Evolutionary conservation across 75 land plant genomes (phyloP), one percentile per base, ranked within the genome.

Genomic region (Pseudotsuga menziesii): DNA sequence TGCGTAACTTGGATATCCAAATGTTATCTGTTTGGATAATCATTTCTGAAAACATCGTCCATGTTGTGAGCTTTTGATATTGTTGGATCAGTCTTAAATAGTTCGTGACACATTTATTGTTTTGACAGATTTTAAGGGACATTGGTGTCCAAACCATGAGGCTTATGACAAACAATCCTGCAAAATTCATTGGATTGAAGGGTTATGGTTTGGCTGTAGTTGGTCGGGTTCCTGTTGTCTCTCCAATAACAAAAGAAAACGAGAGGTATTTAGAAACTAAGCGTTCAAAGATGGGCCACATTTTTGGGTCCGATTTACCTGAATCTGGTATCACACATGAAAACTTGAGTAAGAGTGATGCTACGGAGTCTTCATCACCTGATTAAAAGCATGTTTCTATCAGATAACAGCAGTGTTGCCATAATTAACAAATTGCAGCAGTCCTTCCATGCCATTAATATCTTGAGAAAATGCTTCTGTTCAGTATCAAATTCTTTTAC

Each of bases 91-190:
- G 11, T 69, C 52, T 44, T 69, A 39, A 41, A 48, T 12, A 48
- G 54, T 48, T 48, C 9, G 54, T 39, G n/a, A 69, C 41, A 69
- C n/a, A 36, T 64, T 22, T 39, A 44, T 69, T 36, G 54, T 54
- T 66, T 26, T 41, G 19, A 80, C 92, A 96, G 99, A 96, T 96
- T 36, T 80, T 94, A 35, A 84, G 93, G 57, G 99, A 94, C 72
- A 78, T 96, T 25, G 99, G 99, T 27, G 93, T 94, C 54, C 77
- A 85, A 62, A 94, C 97, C 16, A 96, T 96, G 91, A 87, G 84
- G 52, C 81, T 96, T 48, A 94, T 96, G 92, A 94, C 97, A 63
- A 96, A 96, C 83, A 96, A 94, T 78, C 99, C 99, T n/a, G 85
- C 99, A 9, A 96, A 96, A 76, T 94, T 84, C 77, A 77, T 77